Base-by-base conservation (phyloP, 2,329 filamentous ascomycete species). In the Cladobotryum protrusum region DNA sequence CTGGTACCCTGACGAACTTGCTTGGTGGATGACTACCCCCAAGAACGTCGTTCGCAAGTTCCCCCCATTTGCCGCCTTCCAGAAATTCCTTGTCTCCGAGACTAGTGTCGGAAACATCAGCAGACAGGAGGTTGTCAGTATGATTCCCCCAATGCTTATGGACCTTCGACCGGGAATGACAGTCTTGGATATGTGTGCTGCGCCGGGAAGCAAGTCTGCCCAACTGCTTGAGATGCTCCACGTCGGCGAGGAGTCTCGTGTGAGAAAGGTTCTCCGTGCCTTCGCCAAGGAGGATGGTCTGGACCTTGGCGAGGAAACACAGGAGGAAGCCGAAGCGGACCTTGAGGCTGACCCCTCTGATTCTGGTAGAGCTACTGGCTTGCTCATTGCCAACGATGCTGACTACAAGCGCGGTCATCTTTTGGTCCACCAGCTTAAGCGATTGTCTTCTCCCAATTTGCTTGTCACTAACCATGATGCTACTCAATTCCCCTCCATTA, bases 381-480 rank as follows among this genome's bases (percentile, higher is more conserved):
- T 99, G 40, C 78, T 99, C 50, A 87, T 99, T 59, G 93, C 93
- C 55, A 99, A 99, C 70, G 93, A 99, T 63, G 84, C 88, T 60
- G 93, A 99, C 68, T 96, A 96, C 75, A 95, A 92, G 75, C 87
- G 93, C 57, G 89, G 89, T 49, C 93, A 97, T 71, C 93, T 99
- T 87, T 73, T 99, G 65, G 89, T 96, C 43, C 93, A 99, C 68
- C 93, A 99, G 71, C 87, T 97, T 62, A 99, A 99, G 78, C 87
- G 93, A 54, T 78, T 99, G 45, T 96, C 92, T 55, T 97, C 93
- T 4, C 92, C 93, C 3, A 99, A 99, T 67, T 76, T 99, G 58
- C 86, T 99, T 55, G 92, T 99, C 54, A 97, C 90, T 39, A 97
- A 99, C 67, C 92, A 99, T 72, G 93, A 99, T 68, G 93, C 93